A percentile compares a stretch with the other conserved stretches of the same genome.
Evolutionary conservation across 2,329 filamentous ascomycete species (phyloP).

Genomic region (Penicillium italicum): DNA sequence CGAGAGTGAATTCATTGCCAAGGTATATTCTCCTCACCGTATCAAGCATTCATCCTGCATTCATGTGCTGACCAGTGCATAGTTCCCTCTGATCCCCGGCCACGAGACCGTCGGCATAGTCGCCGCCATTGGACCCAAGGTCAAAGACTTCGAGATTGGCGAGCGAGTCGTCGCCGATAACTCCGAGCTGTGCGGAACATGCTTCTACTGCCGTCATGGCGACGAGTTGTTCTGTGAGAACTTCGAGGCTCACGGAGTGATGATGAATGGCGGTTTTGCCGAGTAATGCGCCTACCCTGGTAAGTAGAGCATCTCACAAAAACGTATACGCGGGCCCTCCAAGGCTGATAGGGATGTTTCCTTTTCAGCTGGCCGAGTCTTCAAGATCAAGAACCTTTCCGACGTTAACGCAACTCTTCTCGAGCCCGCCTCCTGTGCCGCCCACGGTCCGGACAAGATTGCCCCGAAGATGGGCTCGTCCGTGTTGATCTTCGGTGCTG

Average conservation of each 20-base stretch:
- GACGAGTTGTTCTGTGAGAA: constrained; percentile 66
- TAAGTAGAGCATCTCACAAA: constrained; percentile 14
- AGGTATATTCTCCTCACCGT: constrained; percentile 34
- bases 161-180: constrained; percentile 58
- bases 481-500: constrained; percentile 66
- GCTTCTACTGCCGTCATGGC: constrained; percentile 68
- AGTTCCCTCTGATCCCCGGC: constrained; percentile 64
- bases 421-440: constrained; percentile 68
- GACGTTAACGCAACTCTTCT: constrained; percentile 68
- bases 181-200: constrained; percentile 63
- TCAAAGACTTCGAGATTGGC: constrained; percentile 58
- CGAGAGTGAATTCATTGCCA: constrained; percentile 63
- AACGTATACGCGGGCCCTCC: background rate
- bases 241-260: constrained; percentile 58
- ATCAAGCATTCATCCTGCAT: background rate
- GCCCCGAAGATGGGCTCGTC: constrained; percentile 61
- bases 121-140: constrained; percentile 56
- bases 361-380: constrained; percentile 52
- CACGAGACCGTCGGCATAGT: constrained; percentile 66
- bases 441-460: constrained; percentile 67
- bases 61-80: background rate
- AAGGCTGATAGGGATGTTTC: background rate
- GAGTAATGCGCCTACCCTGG: constrained; percentile 60
- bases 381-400: constrained; percentile 63
- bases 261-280: constrained; percentile 66